A percentile compares a stretch with the other conserved stretches of the same genome.
These are phyloP conservation scores for Parachlorella kessleri DNA, from an alignment of 139 green algal genomes.

Conservation along the genomic window DNA sequence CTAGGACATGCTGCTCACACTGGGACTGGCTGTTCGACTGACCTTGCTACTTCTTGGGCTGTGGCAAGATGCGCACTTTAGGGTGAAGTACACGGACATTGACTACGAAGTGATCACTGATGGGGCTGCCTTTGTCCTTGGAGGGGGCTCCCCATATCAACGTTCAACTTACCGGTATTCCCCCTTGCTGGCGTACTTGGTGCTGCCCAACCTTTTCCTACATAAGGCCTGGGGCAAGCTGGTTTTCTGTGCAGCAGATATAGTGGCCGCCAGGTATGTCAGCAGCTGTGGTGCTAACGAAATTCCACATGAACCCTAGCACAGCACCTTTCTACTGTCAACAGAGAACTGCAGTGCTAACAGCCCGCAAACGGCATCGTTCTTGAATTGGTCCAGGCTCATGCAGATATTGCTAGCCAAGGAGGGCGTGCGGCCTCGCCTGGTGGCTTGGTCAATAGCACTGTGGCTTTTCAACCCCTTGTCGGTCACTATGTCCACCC, in stretches of 20 bases:
- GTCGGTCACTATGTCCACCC: constrained; percentile 89
- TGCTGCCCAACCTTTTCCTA: constrained; percentile 85
- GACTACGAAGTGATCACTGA: constrained; percentile 82
- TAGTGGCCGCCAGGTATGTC: constrained; percentile 61
- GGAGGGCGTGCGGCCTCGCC: background rate
- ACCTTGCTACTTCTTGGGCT: constrained; percentile 56
- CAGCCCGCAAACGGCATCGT: too few species aligned
- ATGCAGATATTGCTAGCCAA: constrained; percentile 44
- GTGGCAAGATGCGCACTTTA: constrained; percentile 68
- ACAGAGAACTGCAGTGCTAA: background rate
- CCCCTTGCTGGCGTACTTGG: constrained; percentile 83
- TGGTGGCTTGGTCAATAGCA: constrained; percentile 20
- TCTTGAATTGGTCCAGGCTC: constrained; percentile 39
- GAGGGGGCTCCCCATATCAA: constrained; percentile 45
- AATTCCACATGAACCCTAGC: background rate
- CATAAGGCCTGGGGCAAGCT: constrained; percentile 83
- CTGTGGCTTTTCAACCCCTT: constrained; percentile 97
- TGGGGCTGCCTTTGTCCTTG: constrained; percentile 46
- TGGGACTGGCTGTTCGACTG: constrained; percentile 44
- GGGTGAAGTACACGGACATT: constrained; percentile 92
- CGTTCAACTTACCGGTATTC: constrained; percentile 83
- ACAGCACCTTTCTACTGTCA: background rate
- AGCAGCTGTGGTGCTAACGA: too few species aligned
- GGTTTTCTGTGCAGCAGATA: constrained; percentile 78
- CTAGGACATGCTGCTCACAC: constrained; percentile 23